A percentile compares a stretch with the other conserved stretches of the same genome.
Evolutionary conservation across 306 rosid species (phyloP).

Genomic region (Cyclanthera cordifolia): DNA sequence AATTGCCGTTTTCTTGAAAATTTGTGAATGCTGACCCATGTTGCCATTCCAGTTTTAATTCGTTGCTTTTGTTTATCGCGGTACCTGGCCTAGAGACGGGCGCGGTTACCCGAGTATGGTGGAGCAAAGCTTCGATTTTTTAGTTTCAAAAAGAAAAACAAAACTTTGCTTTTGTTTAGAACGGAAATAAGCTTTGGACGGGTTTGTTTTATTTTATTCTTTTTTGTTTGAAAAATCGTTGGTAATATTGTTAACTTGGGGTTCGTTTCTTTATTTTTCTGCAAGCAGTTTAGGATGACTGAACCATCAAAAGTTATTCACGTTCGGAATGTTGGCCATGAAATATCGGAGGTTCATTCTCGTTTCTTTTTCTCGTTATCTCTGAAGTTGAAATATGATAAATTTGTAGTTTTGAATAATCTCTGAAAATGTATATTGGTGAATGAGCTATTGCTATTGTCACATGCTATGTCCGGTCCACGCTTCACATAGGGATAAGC

Average conservation of each 20-base stretch:
- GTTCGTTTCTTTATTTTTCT: conserved; percentile 13
- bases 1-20: background rate
- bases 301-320: conserved; percentile 96
- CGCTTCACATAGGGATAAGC: background rate
- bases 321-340: conserved; percentile 93
- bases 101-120: no score
- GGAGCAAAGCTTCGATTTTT: no score
- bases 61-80: background rate
- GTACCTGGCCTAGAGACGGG: no score
- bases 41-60: background rate
- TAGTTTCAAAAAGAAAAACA: no score
- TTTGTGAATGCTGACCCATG: background rate
- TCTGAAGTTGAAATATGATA: background rate
- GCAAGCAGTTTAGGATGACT: conserved; percentile 47
- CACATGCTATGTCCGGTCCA: background rate
- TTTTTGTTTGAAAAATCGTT: background rate
- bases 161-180: background rate
- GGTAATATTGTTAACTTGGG: conserved; percentile 5
- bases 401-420: background rate
- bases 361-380: background rate
- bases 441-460: background rate
- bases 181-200: background rate
- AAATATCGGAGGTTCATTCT: conserved; percentile 64
- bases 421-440: background rate
- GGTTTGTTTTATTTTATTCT: background rate